phyloP scores from a whole-genome alignment of 139 green algal species.

The Tetraselmis striata region DNA sequence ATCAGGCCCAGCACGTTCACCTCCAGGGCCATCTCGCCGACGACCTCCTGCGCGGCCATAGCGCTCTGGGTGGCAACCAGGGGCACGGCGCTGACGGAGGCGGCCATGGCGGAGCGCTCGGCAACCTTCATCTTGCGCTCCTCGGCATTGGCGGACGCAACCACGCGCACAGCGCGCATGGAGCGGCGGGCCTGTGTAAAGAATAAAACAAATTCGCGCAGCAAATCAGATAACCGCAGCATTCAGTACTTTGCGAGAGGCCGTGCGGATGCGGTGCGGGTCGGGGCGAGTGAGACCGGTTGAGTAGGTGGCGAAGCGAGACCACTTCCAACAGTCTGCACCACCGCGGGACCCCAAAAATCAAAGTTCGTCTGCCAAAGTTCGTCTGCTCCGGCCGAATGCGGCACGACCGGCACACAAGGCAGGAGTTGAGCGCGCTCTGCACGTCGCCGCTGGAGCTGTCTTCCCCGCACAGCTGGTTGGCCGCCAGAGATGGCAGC shows the following conservation, averaged over 20 bases:
- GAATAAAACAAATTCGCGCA: not conserved
- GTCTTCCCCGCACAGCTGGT: no score
- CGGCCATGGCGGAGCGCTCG: not conserved
- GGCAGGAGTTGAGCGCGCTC: no score
- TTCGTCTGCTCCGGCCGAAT: no score
- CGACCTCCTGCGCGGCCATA: conserved; percentile 2
- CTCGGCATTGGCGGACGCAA: not conserved
- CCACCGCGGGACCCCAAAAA: no score
- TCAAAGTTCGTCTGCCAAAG: no score
- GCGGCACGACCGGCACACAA: no score
- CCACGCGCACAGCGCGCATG: not conserved
- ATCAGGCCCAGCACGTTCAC: conserved; percentile 24
- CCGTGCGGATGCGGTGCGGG: not conserved
- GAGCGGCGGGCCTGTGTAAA: not conserved
- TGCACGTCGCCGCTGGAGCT: no score
- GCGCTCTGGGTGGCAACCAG: not conserved
- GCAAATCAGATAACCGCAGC: no score
- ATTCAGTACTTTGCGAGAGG: not conserved
- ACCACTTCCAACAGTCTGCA: not conserved
- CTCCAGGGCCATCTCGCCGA: conserved; percentile 13
- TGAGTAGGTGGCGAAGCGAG: not conserved
- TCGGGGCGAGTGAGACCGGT: not conserved
- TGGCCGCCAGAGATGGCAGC: no score
- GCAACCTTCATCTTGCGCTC: not conserved
- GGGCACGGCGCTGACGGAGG: not conserved